A percentile compares a stretch with the other conserved stretches of the same genome.
phyloP scores from a whole-genome alignment of 192 early-diverging fungal genomes.

The Coemansia sp. region DNA sequence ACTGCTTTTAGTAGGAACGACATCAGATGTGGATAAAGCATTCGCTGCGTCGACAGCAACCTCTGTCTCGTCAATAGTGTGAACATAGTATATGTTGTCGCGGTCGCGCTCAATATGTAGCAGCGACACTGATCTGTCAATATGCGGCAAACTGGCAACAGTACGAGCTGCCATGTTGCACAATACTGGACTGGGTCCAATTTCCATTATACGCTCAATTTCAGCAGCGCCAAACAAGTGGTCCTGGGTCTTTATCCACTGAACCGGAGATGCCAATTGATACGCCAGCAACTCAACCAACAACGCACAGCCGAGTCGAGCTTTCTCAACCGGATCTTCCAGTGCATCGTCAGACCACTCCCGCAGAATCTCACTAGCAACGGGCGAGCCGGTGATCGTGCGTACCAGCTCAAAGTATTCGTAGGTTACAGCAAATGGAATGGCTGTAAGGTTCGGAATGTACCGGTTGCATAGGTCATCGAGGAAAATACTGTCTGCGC shows the following conservation, averaged over 20 bases:
- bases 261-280: slow-evolving; percentile 90
- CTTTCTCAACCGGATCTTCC: slow-evolving; percentile 58
- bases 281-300: slow-evolving; percentile 88
- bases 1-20: background rate
- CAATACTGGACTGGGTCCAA: slow-evolving; percentile 84
- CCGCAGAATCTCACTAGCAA: slow-evolving; percentile 66
- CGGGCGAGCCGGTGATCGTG: slow-evolving; percentile 68
- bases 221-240: slow-evolving; percentile 72
- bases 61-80: background rate
- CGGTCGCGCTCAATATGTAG: slow-evolving; percentile 26
- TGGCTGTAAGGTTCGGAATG: slow-evolving; percentile 92
- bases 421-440: slow-evolving; percentile 79
- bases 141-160: background rate
- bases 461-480: slow-evolving; percentile 71
- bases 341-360: slow-evolving; percentile 54
- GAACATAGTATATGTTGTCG: slow-evolving; percentile 21
- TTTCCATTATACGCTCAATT: slow-evolving; percentile 83
- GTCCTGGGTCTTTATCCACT: slow-evolving; percentile 95
- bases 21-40: background rate
- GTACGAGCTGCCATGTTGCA: slow-evolving; percentile 79
- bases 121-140: background rate
- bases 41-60: background rate
- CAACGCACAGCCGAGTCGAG: slow-evolving; percentile 72
- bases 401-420: slow-evolving; percentile 74
- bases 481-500: slow-evolving; percentile 67